phyloP scores from a whole-genome alignment of 2,329 filamentous ascomycete species.

The Ophiostoma himal-ulmi region DNA sequence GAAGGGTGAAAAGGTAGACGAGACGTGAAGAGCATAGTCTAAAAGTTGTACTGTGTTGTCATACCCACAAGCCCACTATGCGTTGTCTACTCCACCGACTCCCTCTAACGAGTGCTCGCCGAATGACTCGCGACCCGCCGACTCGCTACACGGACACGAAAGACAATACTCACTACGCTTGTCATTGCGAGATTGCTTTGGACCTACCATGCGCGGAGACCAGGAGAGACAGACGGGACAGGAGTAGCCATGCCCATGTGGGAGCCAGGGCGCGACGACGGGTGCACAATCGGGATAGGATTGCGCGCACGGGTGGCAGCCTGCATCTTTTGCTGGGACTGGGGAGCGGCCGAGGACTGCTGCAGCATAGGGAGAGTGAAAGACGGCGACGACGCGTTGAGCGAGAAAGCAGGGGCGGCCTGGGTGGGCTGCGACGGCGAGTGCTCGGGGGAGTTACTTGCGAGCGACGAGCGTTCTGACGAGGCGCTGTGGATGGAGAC shows the following conservation, averaged over 20 bases:
- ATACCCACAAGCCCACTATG: neutral
- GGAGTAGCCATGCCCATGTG: slow-evolving; percentile 80
- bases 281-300: slow-evolving; percentile 96
- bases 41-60: neutral
- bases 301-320: slow-evolving; percentile 84
- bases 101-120: too few relatives aligned
- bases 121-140: too few relatives aligned
- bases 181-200: too few relatives aligned
- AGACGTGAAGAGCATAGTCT: neutral
- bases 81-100: neutral
- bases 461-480: slow-evolving; percentile 90
- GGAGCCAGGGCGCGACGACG: slow-evolving; percentile 53
- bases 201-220: slow-evolving; percentile 34
- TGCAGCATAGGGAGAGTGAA: slow-evolving; percentile 58
- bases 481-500: slow-evolving; percentile 83
- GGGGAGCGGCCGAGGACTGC: slow-evolving; percentile 48
- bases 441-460: slow-evolving; percentile 86
- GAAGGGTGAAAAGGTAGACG: neutral
- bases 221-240: slow-evolving; percentile 61
- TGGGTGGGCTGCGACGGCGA: slow-evolving; percentile 83
- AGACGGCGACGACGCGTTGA: slow-evolving; percentile 60
- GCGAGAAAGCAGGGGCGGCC: slow-evolving; percentile 69
- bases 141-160: too few relatives aligned
- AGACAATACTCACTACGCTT: neutral
- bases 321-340: slow-evolving; percentile 62